A percentile compares a stretch with the other conserved stretches of the same genome.
phyloP scores from a whole-genome alignment of 108 stramenopile species.

The Fistulifera solaris region DNA sequence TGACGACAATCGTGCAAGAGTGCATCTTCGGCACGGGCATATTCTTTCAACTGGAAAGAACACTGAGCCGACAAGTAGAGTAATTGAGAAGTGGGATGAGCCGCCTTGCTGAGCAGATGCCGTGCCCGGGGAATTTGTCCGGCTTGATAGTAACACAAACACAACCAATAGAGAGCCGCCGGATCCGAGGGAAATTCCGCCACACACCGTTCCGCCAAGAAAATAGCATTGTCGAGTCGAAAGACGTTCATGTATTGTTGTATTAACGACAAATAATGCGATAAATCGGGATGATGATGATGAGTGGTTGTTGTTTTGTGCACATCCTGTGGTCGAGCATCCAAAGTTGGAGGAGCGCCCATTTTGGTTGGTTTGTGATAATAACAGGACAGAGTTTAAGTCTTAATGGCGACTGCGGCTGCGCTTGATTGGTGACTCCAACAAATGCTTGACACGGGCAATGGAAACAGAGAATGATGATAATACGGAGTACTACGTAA shows the following conservation, averaged over 20 bases:
- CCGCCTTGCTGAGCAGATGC: constrained; percentile 26
- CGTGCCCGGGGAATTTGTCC: constrained; percentile 43
- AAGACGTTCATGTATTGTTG: constrained; percentile 67
- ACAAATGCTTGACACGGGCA: too few relatives aligned
- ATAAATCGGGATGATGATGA: not conserved
- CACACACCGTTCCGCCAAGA: constrained; percentile 68
- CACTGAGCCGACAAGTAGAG: constrained; percentile 64
- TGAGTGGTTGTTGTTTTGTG: not conserved
- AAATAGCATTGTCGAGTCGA: constrained; percentile 71
- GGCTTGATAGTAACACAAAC: constrained; percentile 65
- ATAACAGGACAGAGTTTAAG: too few relatives aligned
- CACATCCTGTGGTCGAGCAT: too few relatives aligned
- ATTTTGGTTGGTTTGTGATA: too few relatives aligned
- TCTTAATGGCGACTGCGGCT: too few relatives aligned
- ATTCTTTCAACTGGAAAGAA: constrained; percentile 54
- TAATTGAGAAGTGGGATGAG: constrained; percentile 10
- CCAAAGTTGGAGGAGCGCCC: too few relatives aligned
- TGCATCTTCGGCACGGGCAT: constrained; percentile 68
- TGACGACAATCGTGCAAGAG: constrained; percentile 32
- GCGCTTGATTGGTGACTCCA: too few relatives aligned
- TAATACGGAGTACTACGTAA: too few relatives aligned
- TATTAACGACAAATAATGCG: constrained; percentile 52
- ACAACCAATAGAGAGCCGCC: constrained; percentile 57
- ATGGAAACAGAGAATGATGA: too few relatives aligned
- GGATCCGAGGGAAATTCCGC: constrained; percentile 36